phyloP scores from a whole-genome alignment of 352 stramenopile species.

The Pythium brassicae region DNA sequence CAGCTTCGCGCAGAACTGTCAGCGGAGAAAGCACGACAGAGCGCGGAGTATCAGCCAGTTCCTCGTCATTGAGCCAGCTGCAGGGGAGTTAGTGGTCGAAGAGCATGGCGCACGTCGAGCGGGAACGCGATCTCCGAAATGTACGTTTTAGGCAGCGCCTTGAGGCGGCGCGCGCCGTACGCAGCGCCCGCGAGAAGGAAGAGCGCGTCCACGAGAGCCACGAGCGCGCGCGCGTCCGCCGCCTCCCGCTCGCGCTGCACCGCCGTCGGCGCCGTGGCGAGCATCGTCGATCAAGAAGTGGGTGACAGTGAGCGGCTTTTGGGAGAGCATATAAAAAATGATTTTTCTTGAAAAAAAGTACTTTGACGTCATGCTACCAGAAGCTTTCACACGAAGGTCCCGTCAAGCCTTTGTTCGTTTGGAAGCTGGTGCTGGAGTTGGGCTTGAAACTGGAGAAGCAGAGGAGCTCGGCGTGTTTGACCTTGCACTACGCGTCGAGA shows the following conservation, averaged over 20 bases:
- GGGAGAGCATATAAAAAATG: no score
- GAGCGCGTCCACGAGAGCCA: constrained; percentile 23
- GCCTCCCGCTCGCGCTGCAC: constrained; percentile 8
- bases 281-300: background rate
- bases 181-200: constrained; percentile 50
- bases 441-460: no score
- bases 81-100: constrained; percentile 4
- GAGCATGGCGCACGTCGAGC: constrained; percentile 33
- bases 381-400: no score
- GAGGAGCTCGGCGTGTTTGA: no score
- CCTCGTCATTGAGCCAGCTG: no score
- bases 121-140: constrained; percentile 75
- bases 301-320: background rate
- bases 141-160: constrained; percentile 63
- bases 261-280: background rate
- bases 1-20: constrained; percentile 62
- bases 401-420: no score
- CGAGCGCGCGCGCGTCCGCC: constrained; percentile 6
- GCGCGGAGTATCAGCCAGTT: background rate
- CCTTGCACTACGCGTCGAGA: no score
- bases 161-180: constrained; percentile 50
- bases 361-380: no score
- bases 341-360: no score
- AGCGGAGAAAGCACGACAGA: background rate
- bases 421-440: no score